phyloP scores from a whole-genome alignment of 2,329 filamentous ascomycete genomes.

The Botrytis byssoidea region DNA sequence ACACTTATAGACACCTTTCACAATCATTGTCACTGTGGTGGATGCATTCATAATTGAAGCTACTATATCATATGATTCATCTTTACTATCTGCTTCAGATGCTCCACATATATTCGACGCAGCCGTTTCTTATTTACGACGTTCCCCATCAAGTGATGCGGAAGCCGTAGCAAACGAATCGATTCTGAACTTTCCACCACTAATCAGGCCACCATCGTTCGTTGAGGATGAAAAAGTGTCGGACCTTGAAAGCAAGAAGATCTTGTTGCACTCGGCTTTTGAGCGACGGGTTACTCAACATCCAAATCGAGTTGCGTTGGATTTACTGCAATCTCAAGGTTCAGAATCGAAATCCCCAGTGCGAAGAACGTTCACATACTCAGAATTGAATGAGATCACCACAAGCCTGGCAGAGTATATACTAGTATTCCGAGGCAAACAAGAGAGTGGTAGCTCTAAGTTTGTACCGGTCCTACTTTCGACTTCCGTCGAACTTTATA shows the following conservation, averaged over 20 bases:
- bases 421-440: neutral
- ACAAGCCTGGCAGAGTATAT: constrained; percentile 6
- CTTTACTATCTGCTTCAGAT: neutral
- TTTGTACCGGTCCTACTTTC: constrained; percentile 21
- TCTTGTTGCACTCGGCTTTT: constrained; percentile 6
- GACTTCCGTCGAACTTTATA: constrained; percentile 37
- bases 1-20: neutral
- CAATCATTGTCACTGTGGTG: neutral
- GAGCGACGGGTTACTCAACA: constrained; percentile 1
- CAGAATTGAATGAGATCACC: neutral
- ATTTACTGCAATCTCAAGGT: constrained; percentile 4
- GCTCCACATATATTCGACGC: constrained; percentile 4
- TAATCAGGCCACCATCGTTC: neutral
- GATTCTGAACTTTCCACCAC: constrained; percentile 5
- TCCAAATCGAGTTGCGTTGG: constrained; percentile 12
- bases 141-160: constrained; percentile 3
- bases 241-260: neutral
- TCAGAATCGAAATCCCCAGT: neutral
- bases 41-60: neutral
- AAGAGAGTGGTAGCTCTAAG: neutral
- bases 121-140: neutral
- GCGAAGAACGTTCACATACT: constrained; percentile 5
- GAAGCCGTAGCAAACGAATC: neutral
- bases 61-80: neutral
- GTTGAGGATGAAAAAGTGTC: neutral